Conservation (phyloP, 306 rosid genomes). For the Glycine tomentella region DNA sequence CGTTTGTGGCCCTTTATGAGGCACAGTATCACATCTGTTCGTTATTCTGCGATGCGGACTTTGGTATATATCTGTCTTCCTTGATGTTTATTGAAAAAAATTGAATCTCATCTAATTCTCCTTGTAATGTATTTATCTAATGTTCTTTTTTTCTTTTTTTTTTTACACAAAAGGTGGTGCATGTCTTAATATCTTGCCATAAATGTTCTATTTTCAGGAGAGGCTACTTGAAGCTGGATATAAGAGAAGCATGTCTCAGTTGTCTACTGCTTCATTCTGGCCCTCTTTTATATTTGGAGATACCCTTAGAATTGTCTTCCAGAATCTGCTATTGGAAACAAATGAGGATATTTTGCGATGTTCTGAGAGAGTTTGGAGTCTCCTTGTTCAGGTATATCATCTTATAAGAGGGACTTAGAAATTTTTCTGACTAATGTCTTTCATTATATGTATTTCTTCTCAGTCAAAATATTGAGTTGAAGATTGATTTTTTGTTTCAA, state of each 20-base stretch:
- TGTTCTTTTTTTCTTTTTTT: not conserved
- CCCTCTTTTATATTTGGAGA: slow-evolving; percentile 91
- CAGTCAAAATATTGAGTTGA: slow-evolving; percentile 14
- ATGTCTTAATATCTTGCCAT: not conserved
- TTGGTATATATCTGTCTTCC: slow-evolving; percentile 63
- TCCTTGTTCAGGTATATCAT: slow-evolving; percentile 83
- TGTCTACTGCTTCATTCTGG: slow-evolving; percentile 72
- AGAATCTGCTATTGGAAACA: slow-evolving; percentile 90
- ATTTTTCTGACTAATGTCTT: not conserved
- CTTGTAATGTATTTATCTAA: not conserved
- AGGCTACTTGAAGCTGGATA: slow-evolving; percentile 94
- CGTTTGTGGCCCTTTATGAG: slow-evolving; percentile 99
- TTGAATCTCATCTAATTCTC: slow-evolving; percentile 8
- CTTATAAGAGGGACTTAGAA: slow-evolving; percentile 1
- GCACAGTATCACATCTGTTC: slow-evolving; percentile 90
- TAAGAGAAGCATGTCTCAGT: slow-evolving; percentile 67
- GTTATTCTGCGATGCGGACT: slow-evolving; percentile 91
- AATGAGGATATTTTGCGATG: slow-evolving; percentile 84
- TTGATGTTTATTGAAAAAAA: not conserved
- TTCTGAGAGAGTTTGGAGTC: slow-evolving; percentile 98
- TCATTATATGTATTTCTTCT: slow-evolving; percentile 15
- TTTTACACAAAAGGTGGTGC: slow-evolving; percentile 5
- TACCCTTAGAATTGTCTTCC: slow-evolving; percentile 92
- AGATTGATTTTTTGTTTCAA: slow-evolving; percentile 4
- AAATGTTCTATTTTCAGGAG: slow-evolving; percentile 70